Percentiles rank a stretch among this genome's conserved stretches.
Evolutionary conservation across 805 yeast species (phyloP).

Genomic region (Maudiozyma turicensis): DNA sequence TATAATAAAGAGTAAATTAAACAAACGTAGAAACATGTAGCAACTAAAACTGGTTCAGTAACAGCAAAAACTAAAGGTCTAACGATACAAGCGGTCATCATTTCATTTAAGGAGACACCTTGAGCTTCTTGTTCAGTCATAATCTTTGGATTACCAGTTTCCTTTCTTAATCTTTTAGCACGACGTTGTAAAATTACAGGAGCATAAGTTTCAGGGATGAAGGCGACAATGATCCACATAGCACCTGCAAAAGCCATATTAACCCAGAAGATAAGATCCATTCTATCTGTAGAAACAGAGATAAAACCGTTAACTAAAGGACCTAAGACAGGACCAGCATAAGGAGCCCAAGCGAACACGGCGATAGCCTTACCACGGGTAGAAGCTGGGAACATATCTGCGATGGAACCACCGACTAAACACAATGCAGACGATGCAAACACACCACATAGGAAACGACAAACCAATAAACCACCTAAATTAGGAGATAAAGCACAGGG

Average conservation of each 20-base stretch:
- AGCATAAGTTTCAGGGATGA: slow-evolving; percentile 85
- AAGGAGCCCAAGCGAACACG: slow-evolving; percentile 84
- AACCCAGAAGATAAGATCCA: slow-evolving; percentile 76
- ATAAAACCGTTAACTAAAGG: slow-evolving; percentile 85
- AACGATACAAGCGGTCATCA: slow-evolving; percentile 59
- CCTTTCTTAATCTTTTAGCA: slow-evolving; percentile 59
- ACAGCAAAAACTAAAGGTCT: slow-evolving; percentile 72
- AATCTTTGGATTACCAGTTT: slow-evolving; percentile 72
- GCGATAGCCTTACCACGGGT: slow-evolving; percentile 87
- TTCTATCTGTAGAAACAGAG: slow-evolving; percentile 55
- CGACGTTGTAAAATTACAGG: slow-evolving; percentile 65
- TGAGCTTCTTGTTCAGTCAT: slow-evolving; percentile 91
- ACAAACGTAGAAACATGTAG: slow-evolving; percentile 79
- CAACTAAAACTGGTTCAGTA: slow-evolving; percentile 77
- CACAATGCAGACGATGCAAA: slow-evolving; percentile 76
- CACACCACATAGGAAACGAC: slow-evolving; percentile 83
- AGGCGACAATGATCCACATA: slow-evolving; percentile 56
- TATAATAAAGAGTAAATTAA: slow-evolving; percentile 82
- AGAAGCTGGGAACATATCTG: slow-evolving; percentile 75
- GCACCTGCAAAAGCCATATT: slow-evolving; percentile 87
- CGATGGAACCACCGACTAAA: slow-evolving; percentile 83
- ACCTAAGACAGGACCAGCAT: slow-evolving; percentile 87
- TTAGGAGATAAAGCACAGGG: slow-evolving; percentile 82
- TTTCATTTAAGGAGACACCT: slow-evolving; percentile 58
- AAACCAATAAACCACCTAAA: slow-evolving; percentile 68